Conservation (phyloP, 2,329 filamentous ascomycete genomes). For the Hypoxylon sp. region DNA sequence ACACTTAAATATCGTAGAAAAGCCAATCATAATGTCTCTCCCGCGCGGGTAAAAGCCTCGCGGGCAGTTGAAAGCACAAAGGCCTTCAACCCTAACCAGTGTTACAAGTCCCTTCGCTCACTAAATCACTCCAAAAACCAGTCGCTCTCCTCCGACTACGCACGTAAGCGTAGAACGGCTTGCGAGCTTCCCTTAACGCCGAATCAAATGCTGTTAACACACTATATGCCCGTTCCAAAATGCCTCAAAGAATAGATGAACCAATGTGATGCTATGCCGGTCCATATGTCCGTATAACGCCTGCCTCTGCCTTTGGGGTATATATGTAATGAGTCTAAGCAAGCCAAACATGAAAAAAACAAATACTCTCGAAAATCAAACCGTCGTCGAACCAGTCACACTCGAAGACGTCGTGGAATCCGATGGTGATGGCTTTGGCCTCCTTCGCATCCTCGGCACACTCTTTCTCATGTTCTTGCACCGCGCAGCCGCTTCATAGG, state of each 20-base stretch:
- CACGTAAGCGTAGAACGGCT: constrained; percentile 26
- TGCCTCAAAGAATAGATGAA: constrained; percentile 22
- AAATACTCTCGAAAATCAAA: constrained; percentile 26
- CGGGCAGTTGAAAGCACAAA: neutral
- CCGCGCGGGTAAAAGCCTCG: neutral
- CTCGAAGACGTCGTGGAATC: constrained; percentile 22
- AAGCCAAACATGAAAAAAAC: constrained; percentile 16
- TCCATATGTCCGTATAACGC: constrained; percentile 28
- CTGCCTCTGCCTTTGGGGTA: constrained; percentile 47
- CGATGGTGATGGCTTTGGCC: constrained; percentile 38
- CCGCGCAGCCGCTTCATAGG: constrained; percentile 49
- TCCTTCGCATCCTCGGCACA: constrained; percentile 51
- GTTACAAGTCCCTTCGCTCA: constrained; percentile 3
- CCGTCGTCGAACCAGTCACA: constrained; percentile 30
- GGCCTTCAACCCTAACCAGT: constrained; percentile 5
- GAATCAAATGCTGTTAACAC: constrained; percentile 45
- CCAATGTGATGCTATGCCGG: constrained; percentile 44
- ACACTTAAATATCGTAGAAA: constrained; percentile 18
- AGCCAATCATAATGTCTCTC: constrained; percentile 7
- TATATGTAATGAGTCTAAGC: constrained; percentile 47
- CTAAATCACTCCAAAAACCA: constrained; percentile 15
- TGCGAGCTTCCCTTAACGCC: constrained; percentile 40
- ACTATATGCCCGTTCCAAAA: constrained; percentile 34
- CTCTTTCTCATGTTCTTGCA: constrained; percentile 53
- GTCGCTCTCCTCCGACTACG: constrained; percentile 25